phyloP scores from a whole-genome alignment of 2,329 filamentous ascomycete genomes.

The Ascochyta rabiei region DNA sequence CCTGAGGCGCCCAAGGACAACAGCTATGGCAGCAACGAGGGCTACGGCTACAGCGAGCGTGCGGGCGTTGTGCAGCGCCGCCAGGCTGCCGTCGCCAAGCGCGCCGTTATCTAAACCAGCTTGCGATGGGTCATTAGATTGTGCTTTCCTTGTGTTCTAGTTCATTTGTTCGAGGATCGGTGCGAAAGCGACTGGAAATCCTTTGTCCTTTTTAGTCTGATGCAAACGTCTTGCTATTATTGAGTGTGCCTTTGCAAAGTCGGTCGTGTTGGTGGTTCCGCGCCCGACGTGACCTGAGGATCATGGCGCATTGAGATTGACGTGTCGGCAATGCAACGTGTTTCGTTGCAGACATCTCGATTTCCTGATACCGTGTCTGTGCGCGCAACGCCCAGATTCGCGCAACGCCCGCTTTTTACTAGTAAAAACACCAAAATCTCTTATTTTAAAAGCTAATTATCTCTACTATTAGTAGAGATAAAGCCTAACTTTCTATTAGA shows the following conservation, averaged over 20 bases:
- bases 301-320: no score
- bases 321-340: no score
- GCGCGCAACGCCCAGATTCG: no score
- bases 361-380: no score
- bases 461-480: no score
- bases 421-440: no score
- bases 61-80: slow-evolving; percentile 9
- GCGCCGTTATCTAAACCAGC: not conserved
- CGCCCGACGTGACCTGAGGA: no score
- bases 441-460: no score
- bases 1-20: not conserved
- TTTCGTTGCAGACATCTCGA: no score
- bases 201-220: not conserved
- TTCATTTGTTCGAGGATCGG: slow-evolving; percentile 8
- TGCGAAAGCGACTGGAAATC: slow-evolving; percentile 6
- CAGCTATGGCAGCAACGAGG: not conserved
- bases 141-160: slow-evolving; percentile 4
- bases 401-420: no score
- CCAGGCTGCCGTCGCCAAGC: slow-evolving; percentile 9
- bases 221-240: not conserved
- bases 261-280: no score
- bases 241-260: not conserved
- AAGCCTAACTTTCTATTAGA: no score
- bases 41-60: slow-evolving; percentile 11
- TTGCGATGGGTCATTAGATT: not conserved